Evolutionary conservation across 129 eudicot species (phyloP).

Genomic region (Saposhnikovia divaricata): DNA sequence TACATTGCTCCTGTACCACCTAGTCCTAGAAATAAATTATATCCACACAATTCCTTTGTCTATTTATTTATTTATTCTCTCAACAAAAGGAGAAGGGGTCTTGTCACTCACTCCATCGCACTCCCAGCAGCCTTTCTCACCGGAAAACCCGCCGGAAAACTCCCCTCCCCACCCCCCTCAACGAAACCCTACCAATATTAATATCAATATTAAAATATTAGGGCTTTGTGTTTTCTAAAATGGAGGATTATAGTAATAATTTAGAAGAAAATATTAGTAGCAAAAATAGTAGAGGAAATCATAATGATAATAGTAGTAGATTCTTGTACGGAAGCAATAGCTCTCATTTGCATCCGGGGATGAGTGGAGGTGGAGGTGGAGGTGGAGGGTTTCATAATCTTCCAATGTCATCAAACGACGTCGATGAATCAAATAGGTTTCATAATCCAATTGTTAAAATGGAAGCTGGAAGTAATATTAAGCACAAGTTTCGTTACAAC

Average conservation of each 20-base stretch:
- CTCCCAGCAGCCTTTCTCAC: not conserved
- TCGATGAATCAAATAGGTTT: conserved; percentile 4
- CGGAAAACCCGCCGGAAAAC: not conserved
- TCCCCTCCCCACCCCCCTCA: not conserved
- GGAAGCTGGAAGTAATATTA: conserved; percentile 40
- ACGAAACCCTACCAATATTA: not conserved
- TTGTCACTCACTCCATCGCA: conserved; percentile 12
- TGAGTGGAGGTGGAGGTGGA: not conserved
- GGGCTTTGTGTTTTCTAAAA: not conserved
- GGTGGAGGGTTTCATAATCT: not conserved
- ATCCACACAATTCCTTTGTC: not conserved
- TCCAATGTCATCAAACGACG: conserved; percentile 16
- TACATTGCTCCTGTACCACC: not conserved
- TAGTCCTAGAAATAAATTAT: not conserved
- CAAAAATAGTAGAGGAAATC: conserved; percentile 28
- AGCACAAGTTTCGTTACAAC: conserved; percentile 29
- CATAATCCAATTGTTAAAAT: conserved; percentile 59
- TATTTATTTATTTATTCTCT: conserved; percentile 13
- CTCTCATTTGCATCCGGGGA: conserved; percentile 13
- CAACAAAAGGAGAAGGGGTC: conserved; percentile 13
- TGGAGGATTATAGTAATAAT: conserved; percentile 31
- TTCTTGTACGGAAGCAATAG: conserved; percentile 57
- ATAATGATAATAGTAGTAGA: conserved; percentile 28
- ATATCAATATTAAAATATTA: not conserved
- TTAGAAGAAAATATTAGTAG: not conserved